phyloP scores from a whole-genome alignment of 108 stramenopile genomes.

The Nitzschia sp. region DNA sequence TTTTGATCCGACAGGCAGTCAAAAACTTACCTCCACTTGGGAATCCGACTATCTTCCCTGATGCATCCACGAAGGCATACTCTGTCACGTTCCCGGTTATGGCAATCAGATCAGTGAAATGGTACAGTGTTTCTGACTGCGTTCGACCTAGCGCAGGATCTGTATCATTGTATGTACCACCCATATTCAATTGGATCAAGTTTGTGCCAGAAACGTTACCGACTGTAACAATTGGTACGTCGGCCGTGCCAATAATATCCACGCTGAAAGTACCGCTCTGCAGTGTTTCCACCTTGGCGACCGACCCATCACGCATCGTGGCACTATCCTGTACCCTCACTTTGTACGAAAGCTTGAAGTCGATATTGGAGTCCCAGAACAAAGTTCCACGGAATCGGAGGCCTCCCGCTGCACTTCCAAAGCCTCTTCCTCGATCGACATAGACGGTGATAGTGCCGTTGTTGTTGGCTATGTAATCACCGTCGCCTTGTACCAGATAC shows the following conservation, averaged over 20 bases:
- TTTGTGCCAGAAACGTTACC: neutral
- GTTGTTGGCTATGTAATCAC: neutral
- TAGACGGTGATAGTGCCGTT: conserved; percentile 4
- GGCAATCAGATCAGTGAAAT: neutral
- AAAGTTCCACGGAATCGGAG: neutral
- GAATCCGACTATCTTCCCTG: conserved; percentile 10
- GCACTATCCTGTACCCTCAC: neutral
- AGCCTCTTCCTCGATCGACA: neutral
- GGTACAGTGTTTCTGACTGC: conserved; percentile 10
- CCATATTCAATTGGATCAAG: neutral
- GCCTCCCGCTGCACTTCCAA: too few species aligned
- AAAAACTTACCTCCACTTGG: conserved; percentile 10
- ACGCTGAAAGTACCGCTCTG: too few species aligned
- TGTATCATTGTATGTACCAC: conserved; percentile 8
- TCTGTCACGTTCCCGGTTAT: neutral
- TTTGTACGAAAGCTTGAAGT: conserved; percentile 1
- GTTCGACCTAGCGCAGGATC: neutral
- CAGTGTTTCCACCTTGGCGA: too few species aligned
- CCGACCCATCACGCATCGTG: conserved; percentile 2
- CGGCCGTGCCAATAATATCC: conserved; percentile 5
- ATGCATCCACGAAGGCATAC: conserved; percentile 6
- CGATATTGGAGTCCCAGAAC: conserved; percentile 4
- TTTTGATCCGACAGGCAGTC: too few species aligned
- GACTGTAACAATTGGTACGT: conserved; percentile 1
- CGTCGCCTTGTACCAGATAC: neutral